A percentile compares a stretch with the other conserved stretches of the same genome.
These are phyloP conservation scores for Yamadazyma akitaensis DNA, from an alignment of 805 yeast genomes.

Conservation along the genomic window DNA sequence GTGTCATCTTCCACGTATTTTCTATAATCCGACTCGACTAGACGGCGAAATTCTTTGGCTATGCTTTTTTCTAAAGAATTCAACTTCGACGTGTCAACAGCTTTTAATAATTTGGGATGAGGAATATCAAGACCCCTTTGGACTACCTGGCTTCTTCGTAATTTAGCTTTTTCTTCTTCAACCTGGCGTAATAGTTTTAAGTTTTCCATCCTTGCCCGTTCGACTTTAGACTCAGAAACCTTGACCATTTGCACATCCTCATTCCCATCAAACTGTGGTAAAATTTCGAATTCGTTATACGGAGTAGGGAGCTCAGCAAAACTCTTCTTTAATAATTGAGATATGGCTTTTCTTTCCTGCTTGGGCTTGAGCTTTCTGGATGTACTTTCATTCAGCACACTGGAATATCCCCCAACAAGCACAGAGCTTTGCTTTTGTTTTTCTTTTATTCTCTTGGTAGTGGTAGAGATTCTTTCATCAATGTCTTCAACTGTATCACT, in stretches of 20 bases:
- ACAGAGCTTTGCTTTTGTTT: conserved; percentile 12
- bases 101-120: conserved; percentile 16
- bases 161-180: conserved; percentile 26
- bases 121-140: conserved; percentile 46
- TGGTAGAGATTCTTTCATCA: conserved; percentile 32
- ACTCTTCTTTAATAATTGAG: conserved; percentile 10
- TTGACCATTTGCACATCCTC: conserved; percentile 17
- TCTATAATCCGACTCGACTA: conserved; percentile 43
- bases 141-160: conserved; percentile 46
- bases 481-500: conserved; percentile 15
- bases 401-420: not conserved
- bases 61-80: conserved; percentile 18
- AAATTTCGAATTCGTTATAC: conserved; percentile 29
- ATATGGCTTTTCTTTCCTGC: conserved; percentile 11
- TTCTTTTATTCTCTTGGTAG: conserved; percentile 31
- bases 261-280: conserved; percentile 29
- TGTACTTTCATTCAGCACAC: not conserved
- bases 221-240: conserved; percentile 23
- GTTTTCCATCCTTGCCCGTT: conserved; percentile 22
- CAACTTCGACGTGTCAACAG: not conserved
- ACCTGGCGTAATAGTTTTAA: conserved; percentile 22
- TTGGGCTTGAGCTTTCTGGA: conserved; percentile 2
- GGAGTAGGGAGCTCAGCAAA: conserved; percentile 37
- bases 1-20: conserved; percentile 23
- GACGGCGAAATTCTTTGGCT: conserved; percentile 26